phyloP scores from a whole-genome alignment of 495 filamentous ascomycete genomes.

The Margaritispora aquatica region DNA sequence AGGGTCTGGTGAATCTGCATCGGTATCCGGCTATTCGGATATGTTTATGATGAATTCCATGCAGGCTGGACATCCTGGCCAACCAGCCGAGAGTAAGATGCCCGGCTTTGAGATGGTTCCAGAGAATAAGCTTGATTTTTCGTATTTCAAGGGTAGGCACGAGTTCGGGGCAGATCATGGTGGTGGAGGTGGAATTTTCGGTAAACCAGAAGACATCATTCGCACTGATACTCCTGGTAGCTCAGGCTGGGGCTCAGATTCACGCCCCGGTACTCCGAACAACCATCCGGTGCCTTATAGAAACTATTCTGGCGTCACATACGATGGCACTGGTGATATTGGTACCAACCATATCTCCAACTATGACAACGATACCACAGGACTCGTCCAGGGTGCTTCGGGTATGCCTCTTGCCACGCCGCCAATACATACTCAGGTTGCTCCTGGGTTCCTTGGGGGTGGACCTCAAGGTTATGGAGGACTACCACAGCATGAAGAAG shows the following conservation, averaged over 20 bases:
- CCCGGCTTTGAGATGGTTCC: constrained; percentile 82
- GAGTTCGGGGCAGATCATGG: constrained; percentile 88
- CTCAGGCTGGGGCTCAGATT: constrained; percentile 27
- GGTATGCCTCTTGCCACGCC: constrained; percentile 21
- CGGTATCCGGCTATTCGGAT: constrained; percentile 62
- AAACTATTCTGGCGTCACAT: constrained; percentile 8
- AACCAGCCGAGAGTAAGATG: constrained; percentile 39
- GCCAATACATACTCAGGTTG: constrained; percentile 18
- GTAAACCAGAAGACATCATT: constrained; percentile 55
- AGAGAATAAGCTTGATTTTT: constrained; percentile 87
- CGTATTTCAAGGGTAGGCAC: constrained; percentile 79
- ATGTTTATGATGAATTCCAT: constrained; percentile 69
- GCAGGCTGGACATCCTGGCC: constrained; percentile 69
- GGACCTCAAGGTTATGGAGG: constrained; percentile 47
- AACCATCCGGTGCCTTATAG: constrained; percentile 1
- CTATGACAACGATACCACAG: constrained; percentile 27
- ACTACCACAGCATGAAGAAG: constrained; percentile 35
- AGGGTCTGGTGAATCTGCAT: constrained; percentile 51
- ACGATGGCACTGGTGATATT: constrained; percentile 17
- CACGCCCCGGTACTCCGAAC: constrained; percentile 19
- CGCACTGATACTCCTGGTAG: constrained; percentile 62
- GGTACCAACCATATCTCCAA: not conserved
- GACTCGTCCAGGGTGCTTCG: constrained; percentile 31
- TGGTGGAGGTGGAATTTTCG: constrained; percentile 68
- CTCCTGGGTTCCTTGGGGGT: constrained; percentile 37